Percentiles rank a stretch among this genome's conserved stretches.
phyloP scores from a whole-genome alignment of 352 stramenopile species.

The Pythium aphanidermatum region DNA sequence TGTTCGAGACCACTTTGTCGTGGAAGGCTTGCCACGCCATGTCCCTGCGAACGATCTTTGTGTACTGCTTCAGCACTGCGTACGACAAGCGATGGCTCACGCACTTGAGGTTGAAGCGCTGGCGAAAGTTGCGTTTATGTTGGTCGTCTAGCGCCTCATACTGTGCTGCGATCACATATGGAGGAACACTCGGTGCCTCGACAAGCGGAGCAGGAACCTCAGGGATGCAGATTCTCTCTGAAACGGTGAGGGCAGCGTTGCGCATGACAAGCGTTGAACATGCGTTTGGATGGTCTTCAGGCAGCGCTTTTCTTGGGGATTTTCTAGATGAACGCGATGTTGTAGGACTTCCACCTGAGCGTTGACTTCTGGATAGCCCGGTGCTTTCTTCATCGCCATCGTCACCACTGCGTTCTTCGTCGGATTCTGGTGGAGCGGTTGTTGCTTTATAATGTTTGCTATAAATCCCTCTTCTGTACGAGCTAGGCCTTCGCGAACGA shows the following conservation, averaged over 20 bases:
- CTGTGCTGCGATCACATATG: slow-evolving; percentile 57
- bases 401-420: no score
- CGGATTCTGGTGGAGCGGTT: no score
- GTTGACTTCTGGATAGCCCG: no score
- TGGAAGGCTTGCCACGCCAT: slow-evolving; percentile 54
- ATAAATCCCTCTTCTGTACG: no score
- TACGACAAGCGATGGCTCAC: slow-evolving; percentile 64
- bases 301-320: neutral
- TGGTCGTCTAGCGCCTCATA: slow-evolving; percentile 40
- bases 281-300: slow-evolving; percentile 12
- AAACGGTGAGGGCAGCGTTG: slow-evolving; percentile 39
- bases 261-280: slow-evolving; percentile 58
- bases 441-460: no score
- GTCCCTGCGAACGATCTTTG: slow-evolving; percentile 51
- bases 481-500: no score
- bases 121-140: slow-evolving; percentile 41
- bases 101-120: slow-evolving; percentile 50
- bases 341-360: neutral
- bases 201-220: slow-evolving; percentile 25
- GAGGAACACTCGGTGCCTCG: slow-evolving; percentile 30
- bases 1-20: slow-evolving; percentile 1
- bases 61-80: slow-evolving; percentile 55
- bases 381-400: no score
- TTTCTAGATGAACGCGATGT: neutral
- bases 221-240: slow-evolving; percentile 44